A percentile compares a stretch with the other conserved stretches of the same genome.
These are phyloP conservation scores for Candida tallmaniae DNA, from an alignment of 805 yeast genomes.

Conservation along the genomic window DNA sequence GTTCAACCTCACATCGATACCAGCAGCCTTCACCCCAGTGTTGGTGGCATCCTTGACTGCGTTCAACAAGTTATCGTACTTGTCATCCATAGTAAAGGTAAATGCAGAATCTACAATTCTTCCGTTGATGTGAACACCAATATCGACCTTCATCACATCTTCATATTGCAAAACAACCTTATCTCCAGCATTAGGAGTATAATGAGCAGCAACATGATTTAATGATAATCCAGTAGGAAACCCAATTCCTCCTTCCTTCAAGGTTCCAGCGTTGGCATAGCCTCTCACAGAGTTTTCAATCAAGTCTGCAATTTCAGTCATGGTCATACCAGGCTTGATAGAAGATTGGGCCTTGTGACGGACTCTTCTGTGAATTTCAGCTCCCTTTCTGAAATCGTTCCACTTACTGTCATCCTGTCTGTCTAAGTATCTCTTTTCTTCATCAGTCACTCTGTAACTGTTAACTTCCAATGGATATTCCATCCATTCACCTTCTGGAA, in stretches of 20 bases:
- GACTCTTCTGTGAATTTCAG: constrained; percentile 92
- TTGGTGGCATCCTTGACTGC: constrained; percentile 94
- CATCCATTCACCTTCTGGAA: constrained; percentile 85
- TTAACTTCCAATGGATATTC: constrained; percentile 69
- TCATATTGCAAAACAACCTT: constrained; percentile 73
- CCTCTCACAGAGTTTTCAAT: constrained; percentile 83
- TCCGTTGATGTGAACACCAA: constrained; percentile 96
- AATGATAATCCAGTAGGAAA: constrained; percentile 97
- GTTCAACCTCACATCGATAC: constrained; percentile 90
- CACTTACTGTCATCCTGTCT: constrained; percentile 57
- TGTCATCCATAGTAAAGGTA: constrained; percentile 81
- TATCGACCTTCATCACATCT: constrained; percentile 94
- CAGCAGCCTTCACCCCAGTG: constrained; percentile 89
- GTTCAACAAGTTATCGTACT: constrained; percentile 70
- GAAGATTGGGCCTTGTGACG: constrained; percentile 70
- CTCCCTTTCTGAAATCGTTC: constrained; percentile 92
- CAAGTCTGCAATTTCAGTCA: constrained; percentile 83
- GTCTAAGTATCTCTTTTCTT: constrained; percentile 78
- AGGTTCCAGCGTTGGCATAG: constrained; percentile 62
- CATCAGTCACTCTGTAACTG: constrained; percentile 73
- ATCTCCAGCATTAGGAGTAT: constrained; percentile 95
- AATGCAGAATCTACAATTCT: constrained; percentile 92
- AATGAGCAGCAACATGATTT: constrained; percentile 95
- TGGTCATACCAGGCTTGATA: constrained; percentile 87
- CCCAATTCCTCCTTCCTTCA: constrained; percentile 79